These are phyloP conservation scores for Sambucus nigra DNA, from an alignment of 129 eudicot species.

Conservation along the genomic window DNA sequence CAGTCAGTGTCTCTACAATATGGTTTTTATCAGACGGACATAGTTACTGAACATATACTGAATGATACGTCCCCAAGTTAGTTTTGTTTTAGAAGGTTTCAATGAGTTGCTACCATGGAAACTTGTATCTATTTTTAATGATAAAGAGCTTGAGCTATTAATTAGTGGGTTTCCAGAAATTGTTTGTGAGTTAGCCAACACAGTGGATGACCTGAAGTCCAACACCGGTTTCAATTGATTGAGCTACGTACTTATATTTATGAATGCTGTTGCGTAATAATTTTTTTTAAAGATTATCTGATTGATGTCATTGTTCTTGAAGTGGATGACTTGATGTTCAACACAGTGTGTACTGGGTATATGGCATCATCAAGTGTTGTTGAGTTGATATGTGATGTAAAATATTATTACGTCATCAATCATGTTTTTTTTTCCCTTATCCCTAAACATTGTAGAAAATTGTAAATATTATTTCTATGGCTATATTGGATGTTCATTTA, in stretches of 20 bases:
- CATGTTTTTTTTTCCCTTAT: no score
- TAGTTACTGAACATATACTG: slow-evolving; percentile 93
- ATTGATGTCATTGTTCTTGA: slow-evolving; percentile 18
- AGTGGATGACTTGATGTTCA: slow-evolving; percentile 96
- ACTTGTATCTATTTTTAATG: slow-evolving; percentile 84
- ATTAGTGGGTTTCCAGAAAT: slow-evolving; percentile 99
- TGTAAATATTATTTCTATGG: no score
- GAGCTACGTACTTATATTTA: background rate
- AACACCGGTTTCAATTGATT: no score
- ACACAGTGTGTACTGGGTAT: slow-evolving; percentile 90
- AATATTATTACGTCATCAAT: no score
- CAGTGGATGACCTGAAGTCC: no score
- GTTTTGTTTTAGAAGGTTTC: slow-evolving; percentile 84
- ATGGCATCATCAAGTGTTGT: slow-evolving; percentile 64
- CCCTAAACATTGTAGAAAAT: no score
- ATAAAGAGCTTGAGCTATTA: slow-evolving; percentile 93
- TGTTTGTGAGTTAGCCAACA: slow-evolving; percentile 62
- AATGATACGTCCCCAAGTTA: slow-evolving; percentile 91
- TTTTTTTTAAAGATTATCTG: slow-evolving; percentile 3
- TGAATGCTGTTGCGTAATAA: background rate
- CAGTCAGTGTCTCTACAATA: no score
- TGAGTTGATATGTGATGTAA: slow-evolving; percentile 2
- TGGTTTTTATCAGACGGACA: no score
- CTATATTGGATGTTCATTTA: no score
- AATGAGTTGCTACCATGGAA: slow-evolving; percentile 78